Evolutionary conservation across 1,139 yeast species (phyloP).

Genomic region (Kazachstania sp.): DNA sequence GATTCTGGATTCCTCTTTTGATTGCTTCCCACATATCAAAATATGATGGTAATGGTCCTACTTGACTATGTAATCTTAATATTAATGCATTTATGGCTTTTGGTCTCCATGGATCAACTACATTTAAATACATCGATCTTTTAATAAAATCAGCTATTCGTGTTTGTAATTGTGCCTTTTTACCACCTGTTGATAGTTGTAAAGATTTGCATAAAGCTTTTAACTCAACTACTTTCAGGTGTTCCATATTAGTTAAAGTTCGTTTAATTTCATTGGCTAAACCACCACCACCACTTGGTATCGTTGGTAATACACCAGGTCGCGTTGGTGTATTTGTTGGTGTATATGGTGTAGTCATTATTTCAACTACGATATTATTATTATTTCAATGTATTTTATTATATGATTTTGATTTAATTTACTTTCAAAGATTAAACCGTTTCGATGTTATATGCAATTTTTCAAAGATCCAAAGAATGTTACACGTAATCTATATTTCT

Average conservation of each 20-base stretch:
- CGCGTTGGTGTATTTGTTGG: neutral
- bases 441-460: too few relatives aligned
- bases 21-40: conserved; percentile 12
- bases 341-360: neutral
- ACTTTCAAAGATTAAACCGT: too few relatives aligned
- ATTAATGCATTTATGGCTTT: conserved; percentile 40
- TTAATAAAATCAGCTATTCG: conserved; percentile 37
- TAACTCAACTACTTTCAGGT: conserved; percentile 30
- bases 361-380: neutral
- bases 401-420: too few relatives aligned
- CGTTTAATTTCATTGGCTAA: conserved; percentile 20
- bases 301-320: neutral
- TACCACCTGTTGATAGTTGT: conserved; percentile 41
- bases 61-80: conserved; percentile 33
- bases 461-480: too few relatives aligned
- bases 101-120: conserved; percentile 36
- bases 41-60: conserved; percentile 35
- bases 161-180: conserved; percentile 44
- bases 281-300: conserved; percentile 10
- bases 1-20: conserved; percentile 3
- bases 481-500: too few relatives aligned
- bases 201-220: conserved; percentile 42
- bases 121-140: conserved; percentile 31
- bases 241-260: conserved; percentile 18
- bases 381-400: too few relatives aligned